Evolutionary conservation across 1,284 basidiomycete species (phyloP).

Genomic region (Pseudozyma pruni): DNA sequence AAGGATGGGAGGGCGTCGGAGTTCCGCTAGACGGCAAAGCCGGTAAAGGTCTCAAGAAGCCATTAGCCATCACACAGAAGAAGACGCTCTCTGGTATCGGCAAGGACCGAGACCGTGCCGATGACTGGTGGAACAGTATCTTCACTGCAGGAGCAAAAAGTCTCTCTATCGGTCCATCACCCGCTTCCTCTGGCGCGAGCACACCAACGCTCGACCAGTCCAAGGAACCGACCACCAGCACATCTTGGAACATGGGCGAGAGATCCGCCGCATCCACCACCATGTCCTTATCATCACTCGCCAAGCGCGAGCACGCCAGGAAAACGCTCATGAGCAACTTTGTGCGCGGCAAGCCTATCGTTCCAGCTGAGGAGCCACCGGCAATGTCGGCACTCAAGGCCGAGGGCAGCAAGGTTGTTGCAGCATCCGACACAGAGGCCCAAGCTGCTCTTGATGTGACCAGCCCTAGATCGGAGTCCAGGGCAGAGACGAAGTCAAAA

Average conservation of each 20-base stretch:
- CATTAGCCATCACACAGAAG: slow-evolving; percentile 63
- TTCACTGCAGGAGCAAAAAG: slow-evolving; percentile 62
- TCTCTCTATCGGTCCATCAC: slow-evolving; percentile 41
- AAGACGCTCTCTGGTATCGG: slow-evolving; percentile 63
- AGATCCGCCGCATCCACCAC: slow-evolving; percentile 19
- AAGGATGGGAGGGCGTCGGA: slow-evolving; percentile 65
- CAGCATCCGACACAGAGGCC: slow-evolving; percentile 23
- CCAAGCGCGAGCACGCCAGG: slow-evolving; percentile 62
- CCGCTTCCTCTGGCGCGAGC: slow-evolving; percentile 15
- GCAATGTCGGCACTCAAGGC: background rate
- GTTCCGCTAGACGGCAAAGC: slow-evolving; percentile 59
- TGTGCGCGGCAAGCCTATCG: slow-evolving; percentile 55
- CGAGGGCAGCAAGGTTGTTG: background rate
- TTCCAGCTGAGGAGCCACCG: slow-evolving; percentile 15
- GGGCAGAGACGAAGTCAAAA: background rate
- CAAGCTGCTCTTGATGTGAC: slow-evolving; percentile 13
- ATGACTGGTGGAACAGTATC: slow-evolving; percentile 68
- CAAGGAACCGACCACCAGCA: slow-evolving; percentile 3
- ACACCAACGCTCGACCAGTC: slow-evolving; percentile 18
- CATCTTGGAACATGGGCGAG: slow-evolving; percentile 31
- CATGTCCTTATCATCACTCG: slow-evolving; percentile 56
- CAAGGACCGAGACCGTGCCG: slow-evolving; percentile 64
- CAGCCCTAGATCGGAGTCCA: background rate
- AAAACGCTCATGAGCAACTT: slow-evolving; percentile 64
- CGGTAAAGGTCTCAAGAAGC: slow-evolving; percentile 65